These are phyloP conservation scores for Thraustochytrium sp. DNA, from an alignment of 352 stramenopile species.

Conservation along the genomic window DNA sequence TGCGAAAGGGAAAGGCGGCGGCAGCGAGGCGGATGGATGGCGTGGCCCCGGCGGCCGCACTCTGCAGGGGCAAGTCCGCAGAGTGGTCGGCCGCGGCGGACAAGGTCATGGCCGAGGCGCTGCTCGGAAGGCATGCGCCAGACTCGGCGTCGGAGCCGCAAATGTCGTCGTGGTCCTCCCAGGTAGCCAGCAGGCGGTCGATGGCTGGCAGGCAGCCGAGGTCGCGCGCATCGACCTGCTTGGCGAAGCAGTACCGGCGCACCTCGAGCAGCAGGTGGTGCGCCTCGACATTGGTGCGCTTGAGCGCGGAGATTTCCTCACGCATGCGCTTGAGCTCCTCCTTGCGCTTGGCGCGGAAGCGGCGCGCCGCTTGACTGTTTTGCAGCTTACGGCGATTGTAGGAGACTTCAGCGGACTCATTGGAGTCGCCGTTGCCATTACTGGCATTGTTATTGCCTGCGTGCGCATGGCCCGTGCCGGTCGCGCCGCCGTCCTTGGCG, in stretches of 20 bases:
- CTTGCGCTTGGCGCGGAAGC: constrained; percentile 13
- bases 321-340: constrained; percentile 7
- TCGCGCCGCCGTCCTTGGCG: not conserved
- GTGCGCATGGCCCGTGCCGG: not conserved
- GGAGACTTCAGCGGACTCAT: not conserved
- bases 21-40: too few relatives aligned
- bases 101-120: too few relatives aligned
- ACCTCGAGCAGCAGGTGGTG: not conserved
- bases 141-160: not conserved
- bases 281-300: not conserved
- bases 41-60: too few relatives aligned
- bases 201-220: not conserved
- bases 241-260: not conserved
- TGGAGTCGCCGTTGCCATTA: not conserved
- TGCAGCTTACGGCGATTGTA: not conserved
- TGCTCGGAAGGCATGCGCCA: not conserved
- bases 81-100: too few relatives aligned
- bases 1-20: too few relatives aligned
- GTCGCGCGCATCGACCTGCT: not conserved
- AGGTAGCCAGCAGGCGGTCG: not conserved
- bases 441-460: not conserved
- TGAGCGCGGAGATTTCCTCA: not conserved
- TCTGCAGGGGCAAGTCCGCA: too few relatives aligned
- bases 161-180: constrained; percentile 2
- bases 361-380: not conserved